Evolutionary conservation across 257 asterid species (phyloP).

Genomic region (Thymus quinquecostatus): DNA sequence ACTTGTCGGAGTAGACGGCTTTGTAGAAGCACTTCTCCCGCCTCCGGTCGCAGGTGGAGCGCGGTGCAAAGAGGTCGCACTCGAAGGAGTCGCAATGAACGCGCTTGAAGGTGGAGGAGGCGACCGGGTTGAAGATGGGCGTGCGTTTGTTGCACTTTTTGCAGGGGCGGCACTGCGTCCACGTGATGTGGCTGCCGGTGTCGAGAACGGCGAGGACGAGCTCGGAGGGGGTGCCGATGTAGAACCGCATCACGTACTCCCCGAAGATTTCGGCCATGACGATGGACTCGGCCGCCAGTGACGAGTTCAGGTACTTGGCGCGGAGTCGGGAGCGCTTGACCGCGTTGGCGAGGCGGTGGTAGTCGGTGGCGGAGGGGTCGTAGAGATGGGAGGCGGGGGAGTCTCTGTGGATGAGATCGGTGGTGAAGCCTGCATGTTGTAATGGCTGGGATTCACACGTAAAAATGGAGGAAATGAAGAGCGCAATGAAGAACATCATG

Average conservation of each 20-base stretch:
- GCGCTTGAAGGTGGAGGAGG: conserved; percentile 49
- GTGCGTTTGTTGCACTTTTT: conserved; percentile 30
- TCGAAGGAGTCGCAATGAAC: conserved; percentile 11
- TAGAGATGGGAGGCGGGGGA: background rate
- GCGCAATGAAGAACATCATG: background rate
- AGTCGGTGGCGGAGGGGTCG: background rate
- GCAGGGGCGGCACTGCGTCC: conserved; percentile 76
- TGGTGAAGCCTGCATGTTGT: background rate
- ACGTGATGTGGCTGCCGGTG: conserved; percentile 61
- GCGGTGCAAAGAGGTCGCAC: background rate
- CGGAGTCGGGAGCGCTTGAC: conserved; percentile 51
- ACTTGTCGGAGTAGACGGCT: conserved; percentile 39
- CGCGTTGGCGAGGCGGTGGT: background rate
- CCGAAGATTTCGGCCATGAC: conserved; percentile 39
- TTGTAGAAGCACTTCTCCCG: conserved; percentile 32
- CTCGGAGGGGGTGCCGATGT: conserved; percentile 53
- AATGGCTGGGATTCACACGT: background rate
- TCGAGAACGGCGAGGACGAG: conserved; percentile 60
- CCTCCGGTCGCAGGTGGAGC: background rate
- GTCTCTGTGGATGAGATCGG: conserved; percentile 3
- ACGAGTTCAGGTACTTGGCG: background rate
- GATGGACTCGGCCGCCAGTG: conserved; percentile 1
- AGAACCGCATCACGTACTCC: conserved; percentile 55
- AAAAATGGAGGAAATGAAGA: background rate
- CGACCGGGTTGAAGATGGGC: conserved; percentile 44